A percentile compares a stretch with the other conserved stretches of the same genome.
These are phyloP conservation scores for Chytridium lagenaria DNA, from an alignment of 371 early-diverging fungal species.

Conservation along the genomic window DNA sequence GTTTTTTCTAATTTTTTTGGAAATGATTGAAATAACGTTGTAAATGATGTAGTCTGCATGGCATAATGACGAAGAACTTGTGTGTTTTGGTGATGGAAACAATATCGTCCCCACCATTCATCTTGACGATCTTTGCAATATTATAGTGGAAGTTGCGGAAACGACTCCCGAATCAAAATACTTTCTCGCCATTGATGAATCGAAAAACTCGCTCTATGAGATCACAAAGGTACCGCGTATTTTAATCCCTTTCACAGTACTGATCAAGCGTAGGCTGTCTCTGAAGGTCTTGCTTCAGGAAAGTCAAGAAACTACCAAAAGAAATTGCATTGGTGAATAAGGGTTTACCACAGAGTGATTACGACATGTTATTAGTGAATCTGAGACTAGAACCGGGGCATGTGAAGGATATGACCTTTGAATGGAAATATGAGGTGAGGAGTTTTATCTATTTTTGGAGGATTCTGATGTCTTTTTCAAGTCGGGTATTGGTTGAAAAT, in stretches of 20 bases:
- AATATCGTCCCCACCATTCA: slow-evolving; percentile 60
- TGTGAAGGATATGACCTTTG: slow-evolving; percentile 58
- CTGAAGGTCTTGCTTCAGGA: slow-evolving; percentile 54
- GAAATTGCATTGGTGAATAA: slow-evolving; percentile 58
- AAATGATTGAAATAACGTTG: too few relatives aligned
- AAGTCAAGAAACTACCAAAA: slow-evolving; percentile 53
- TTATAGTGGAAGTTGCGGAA: slow-evolving; percentile 58
- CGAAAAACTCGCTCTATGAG: slow-evolving; percentile 53
- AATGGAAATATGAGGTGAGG: slow-evolving; percentile 63
- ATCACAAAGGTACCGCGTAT: slow-evolving; percentile 58
- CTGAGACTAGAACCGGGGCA: slow-evolving; percentile 57
- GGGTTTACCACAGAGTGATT: slow-evolving; percentile 52
- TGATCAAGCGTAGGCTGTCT: slow-evolving; percentile 55
- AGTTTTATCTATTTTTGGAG: not conserved
- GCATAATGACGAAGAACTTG: slow-evolving; percentile 53
- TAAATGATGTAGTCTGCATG: slow-evolving; percentile 56
- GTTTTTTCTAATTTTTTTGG: not conserved
- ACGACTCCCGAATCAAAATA: slow-evolving; percentile 52
- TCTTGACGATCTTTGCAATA: slow-evolving; percentile 57
- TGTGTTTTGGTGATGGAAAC: slow-evolving; percentile 61
- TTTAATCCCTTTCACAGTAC: too few relatives aligned
- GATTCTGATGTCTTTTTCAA: slow-evolving; percentile 14
- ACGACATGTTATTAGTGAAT: slow-evolving; percentile 57
- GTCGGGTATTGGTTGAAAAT: slow-evolving; percentile 59
- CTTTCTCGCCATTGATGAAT: slow-evolving; percentile 61